A percentile compares a stretch with the other conserved stretches of the same genome.
Evolutionary conservation across 306 rosid species (phyloP).

Genomic region (Sesbania bispinosa): DNA sequence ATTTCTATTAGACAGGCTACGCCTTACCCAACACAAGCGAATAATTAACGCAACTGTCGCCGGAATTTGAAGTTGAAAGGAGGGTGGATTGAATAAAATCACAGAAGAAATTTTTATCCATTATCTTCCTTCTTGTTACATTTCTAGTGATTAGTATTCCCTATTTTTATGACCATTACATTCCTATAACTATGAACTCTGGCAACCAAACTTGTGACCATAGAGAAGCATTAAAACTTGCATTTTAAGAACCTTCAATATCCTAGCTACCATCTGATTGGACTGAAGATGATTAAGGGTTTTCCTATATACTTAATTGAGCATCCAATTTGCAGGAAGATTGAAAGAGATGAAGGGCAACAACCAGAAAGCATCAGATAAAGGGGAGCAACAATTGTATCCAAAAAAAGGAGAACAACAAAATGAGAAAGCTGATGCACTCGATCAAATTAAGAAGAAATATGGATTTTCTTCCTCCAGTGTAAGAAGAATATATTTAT

Average conservation of each 20-base stretch:
- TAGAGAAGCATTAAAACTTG: no score
- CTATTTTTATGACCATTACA: no score
- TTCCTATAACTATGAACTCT: no score
- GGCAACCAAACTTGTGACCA: no score
- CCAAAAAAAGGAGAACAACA: conserved; percentile 64
- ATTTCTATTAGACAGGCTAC: no score
- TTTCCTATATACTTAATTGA: background rate
- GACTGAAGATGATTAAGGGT: background rate
- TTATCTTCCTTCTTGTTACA: no score
- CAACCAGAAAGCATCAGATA: conserved; percentile 47
- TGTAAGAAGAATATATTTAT: conserved; percentile 42
- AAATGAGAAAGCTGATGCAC: conserved; percentile 48
- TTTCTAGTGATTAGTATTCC: no score
- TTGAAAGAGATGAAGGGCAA: conserved; percentile 64
- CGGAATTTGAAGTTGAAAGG: no score
- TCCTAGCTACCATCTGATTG: background rate
- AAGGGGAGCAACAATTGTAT: conserved; percentile 59
- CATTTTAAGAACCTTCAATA: background rate
- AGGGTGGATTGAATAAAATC: no score
- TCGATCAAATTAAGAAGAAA: conserved; percentile 76
- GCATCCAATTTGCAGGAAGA: conserved; percentile 54
- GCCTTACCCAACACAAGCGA: no score
- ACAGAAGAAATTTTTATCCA: no score
- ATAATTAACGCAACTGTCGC: no score
- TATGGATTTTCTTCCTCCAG: conserved; percentile 64